Base-by-base conservation (phyloP, 441 rosid species). In the Syzygium malaccense region DNA sequence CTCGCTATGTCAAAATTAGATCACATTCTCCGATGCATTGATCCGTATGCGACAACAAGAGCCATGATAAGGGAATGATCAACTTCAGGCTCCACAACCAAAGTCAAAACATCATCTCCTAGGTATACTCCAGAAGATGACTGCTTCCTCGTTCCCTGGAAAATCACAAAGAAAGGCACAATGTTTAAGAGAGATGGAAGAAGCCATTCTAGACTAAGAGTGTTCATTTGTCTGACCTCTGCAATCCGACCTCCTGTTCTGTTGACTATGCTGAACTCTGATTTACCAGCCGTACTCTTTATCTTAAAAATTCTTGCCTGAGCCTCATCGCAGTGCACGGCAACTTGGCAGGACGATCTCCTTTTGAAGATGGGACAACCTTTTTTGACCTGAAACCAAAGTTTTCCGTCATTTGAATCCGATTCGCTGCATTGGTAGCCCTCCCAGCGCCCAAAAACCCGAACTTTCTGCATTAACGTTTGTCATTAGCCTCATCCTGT, bases 91-190 rank as follows among this genome's bases (percentile, higher is more conserved):
- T 88, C 89, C n/a, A 68, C 41, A 32, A 56, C 66, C 89, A 85
- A 71, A 14, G 56, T 37, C 62, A 54, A 37, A 45, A 85, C 89
- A 20, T 85, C 87, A 23, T 88, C 89, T 53, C 85, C 87, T 62
- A 68, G 19, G 56, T 15, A 88, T 54, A 85, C 89, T 85, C 87
- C 89, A 64, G 87, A 85, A 26, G 87, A 25, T 85, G 89, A 80
- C 71, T 88, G 89, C 87, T 88, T 88, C 30, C 85, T 88, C 60
- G 15, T 88, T n/a, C 48, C 87, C 89, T 88, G 66, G 56, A 25
- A 75, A 85, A 25, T 41, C 54, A 55, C 68, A 85, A 32, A 37
- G 41, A 30, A 86, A 62, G 84, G 84, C 84, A 6, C 51, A 2
- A 30, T 25, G 51, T 6, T 78, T 25, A 45, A 41, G 53, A 78